Evolutionary conservation across 305 asterid genomes (phyloP).

Genomic region (Solanum hybrid): DNA sequence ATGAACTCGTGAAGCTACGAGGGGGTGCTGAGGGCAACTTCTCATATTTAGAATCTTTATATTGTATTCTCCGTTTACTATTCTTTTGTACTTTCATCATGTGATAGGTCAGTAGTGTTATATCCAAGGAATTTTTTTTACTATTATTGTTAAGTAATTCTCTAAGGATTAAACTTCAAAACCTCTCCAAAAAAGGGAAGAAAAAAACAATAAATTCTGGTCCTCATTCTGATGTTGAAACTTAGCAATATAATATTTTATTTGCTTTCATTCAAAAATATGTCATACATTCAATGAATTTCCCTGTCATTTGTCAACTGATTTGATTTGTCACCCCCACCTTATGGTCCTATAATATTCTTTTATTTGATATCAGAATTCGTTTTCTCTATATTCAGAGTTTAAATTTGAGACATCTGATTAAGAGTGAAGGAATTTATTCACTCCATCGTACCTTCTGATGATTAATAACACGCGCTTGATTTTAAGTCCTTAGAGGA

Average conservation of each 20-base stretch:
- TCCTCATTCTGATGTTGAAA: neutral
- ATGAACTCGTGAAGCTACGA: neutral
- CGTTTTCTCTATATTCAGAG: neutral
- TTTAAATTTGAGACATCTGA: neutral
- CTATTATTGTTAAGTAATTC: neutral
- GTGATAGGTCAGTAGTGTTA: neutral
- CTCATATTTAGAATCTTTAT: neutral
- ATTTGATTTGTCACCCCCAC: neutral
- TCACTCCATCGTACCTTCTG: accelerated
- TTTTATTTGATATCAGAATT: neutral
- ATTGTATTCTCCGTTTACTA: neutral
- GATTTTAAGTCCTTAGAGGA: neutral
- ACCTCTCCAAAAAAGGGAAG: neutral
- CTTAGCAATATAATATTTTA: neutral
- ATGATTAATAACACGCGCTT: neutral
- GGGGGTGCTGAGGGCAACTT: neutral
- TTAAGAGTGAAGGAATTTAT: accelerated
- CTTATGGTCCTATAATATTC: neutral
- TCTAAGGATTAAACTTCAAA: neutral
- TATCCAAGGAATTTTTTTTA: neutral
- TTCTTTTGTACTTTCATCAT: neutral
- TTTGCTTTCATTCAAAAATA: neutral
- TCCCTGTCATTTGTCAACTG: neutral
- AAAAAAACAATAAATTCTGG: neutral
- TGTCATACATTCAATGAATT: neutral